Conservation (phyloP, 495 filamentous ascomycete genomes). For the Penicillium cosmopolitanum region DNA sequence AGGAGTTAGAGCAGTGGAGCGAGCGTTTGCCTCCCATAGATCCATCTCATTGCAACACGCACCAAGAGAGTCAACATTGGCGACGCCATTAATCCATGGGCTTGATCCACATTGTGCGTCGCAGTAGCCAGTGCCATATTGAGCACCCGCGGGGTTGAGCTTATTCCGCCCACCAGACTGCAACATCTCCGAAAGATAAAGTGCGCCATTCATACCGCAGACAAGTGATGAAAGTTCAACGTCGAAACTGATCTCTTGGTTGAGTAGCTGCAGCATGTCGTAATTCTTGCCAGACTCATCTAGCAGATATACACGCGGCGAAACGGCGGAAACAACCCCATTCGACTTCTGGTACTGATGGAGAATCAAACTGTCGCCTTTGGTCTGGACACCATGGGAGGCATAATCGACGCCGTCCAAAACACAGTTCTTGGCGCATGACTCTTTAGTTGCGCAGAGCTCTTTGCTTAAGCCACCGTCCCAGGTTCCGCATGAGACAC, state of each 20-base stretch:
- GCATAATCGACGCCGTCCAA: conserved; percentile 56
- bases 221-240: conserved; percentile 63
- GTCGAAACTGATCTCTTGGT: conserved; percentile 65
- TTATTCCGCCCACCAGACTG: conserved; percentile 55
- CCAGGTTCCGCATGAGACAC: conserved; percentile 32
- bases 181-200: conserved; percentile 69
- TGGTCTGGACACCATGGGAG: conserved; percentile 47
- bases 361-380: conserved; percentile 44
- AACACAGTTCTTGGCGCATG: conserved; percentile 54
- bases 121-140: conserved; percentile 72
- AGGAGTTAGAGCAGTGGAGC: conserved; percentile 59
- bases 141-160: conserved; percentile 63
- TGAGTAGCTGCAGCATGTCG: conserved; percentile 60
- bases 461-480: conserved; percentile 43
- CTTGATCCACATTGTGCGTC: conserved; percentile 65
- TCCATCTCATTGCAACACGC: conserved; percentile 67
- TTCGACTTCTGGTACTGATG: conserved; percentile 43
- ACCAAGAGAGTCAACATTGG: conserved; percentile 52
- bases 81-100: conserved; percentile 61
- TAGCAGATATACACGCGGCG: conserved; percentile 65
- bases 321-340: conserved; percentile 39
- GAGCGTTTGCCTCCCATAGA: conserved; percentile 65
- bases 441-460: conserved; percentile 49
- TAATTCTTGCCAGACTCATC: conserved; percentile 57
- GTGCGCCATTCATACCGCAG: conserved; percentile 70